Evolutionary conservation across 768 basidiomycete genomes (phyloP), one percentile per base, ranked within the genome.

Genomic region (Lentinus brumalis): DNA sequence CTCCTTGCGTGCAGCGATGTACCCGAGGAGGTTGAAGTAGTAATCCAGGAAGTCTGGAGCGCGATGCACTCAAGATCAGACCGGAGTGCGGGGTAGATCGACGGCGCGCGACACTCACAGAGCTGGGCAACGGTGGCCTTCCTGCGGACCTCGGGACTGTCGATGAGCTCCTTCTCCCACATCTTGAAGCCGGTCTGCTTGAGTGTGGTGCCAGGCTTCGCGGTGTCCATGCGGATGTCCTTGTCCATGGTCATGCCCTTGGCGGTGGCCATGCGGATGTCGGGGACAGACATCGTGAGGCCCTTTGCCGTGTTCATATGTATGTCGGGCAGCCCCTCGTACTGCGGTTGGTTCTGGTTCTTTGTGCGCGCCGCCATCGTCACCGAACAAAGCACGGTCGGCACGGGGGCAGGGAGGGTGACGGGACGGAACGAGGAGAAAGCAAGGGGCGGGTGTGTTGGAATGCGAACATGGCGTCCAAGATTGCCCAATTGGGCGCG

Each of bases 41-140:
- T 99, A 98, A 75, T 98, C 96, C 53, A 97, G 84, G 77, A 98
- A 98, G 79, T 92, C 94, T 96, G 64, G 50, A 2, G 21, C 38
- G 53, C 54, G 42, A 30, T 5, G 8, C 26, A 6, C 1, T 6
- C 7, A 40, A 39, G 10, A 51, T 40, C 12, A 16, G 26, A 32
- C 31, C 21, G 2, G 9, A 16, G 7, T 29, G 11, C 30, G 26
- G 39, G 46, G 32, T 6, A 57, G 56, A 57, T 38, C 18, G 11
- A 32, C 9, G 39, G 21, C 21, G 38, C 12, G 38, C 5, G 44
- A 38, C 35, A 80, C 88, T 69, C 71, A 96, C 95, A 99, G 49
- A 99, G 85, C 71, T 99, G 97, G 18, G 96, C 95, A 10, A 99
- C 94, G 1, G 96, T 98, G 1, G 96, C 91, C 74, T 99, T 98